Evolutionary conservation across 2,329 filamentous ascomycete genomes (phyloP), one percentile per base, ranked within the genome.

Genomic region (Ophiostoma tasmaniense): DNA sequence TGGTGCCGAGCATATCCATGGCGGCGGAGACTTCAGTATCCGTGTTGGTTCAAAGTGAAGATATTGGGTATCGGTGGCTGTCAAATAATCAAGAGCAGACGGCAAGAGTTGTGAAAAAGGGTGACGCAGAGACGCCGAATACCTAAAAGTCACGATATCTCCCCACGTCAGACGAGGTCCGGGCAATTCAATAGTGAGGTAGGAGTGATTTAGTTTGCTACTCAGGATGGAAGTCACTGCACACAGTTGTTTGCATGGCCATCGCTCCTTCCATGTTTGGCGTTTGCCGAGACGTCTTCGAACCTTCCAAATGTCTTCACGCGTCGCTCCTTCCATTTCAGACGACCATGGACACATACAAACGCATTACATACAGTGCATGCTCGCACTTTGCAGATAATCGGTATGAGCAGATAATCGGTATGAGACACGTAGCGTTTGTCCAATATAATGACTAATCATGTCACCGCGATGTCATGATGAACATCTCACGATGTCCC

Each of bases 221-320:
- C 1, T 45, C 42, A 45, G n/a, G 1, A 8, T 45, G 7, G 17
- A n/a, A 45, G 20, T 37, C 61, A 37, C 28, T 22, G 33, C 7
- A 6, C n/a, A 64, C 61, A 20, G 30, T 64, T 62, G 17, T 64
- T 3, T 39, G 33, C 8, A 2, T 39, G 33, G 8, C 61, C 30
- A 37, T 64, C 33, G 61, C 61, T 64, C 61, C 61, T 64, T 64
- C 61, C 61, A 22, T 25, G 22, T 61, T 30, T 61, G 55, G 20
- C 55, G 22, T 61, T 30, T 61, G 55, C 30, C 25, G 25, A 17
- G 14, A 17, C 13, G 30, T 30, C 25, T 13, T 17, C 61, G 7
- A 6, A 17, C 35, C 14, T 37, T 37, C 1, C 20, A 30, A 37
- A n/a, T 35, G 30, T 28, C 33, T 61, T 61, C 17, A 45, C 3